A percentile compares a stretch with the other conserved stretches of the same genome.
Evolutionary conservation across 2,329 filamentous ascomycete genomes (phyloP).

Genomic region (Podosphaera fusca): DNA sequence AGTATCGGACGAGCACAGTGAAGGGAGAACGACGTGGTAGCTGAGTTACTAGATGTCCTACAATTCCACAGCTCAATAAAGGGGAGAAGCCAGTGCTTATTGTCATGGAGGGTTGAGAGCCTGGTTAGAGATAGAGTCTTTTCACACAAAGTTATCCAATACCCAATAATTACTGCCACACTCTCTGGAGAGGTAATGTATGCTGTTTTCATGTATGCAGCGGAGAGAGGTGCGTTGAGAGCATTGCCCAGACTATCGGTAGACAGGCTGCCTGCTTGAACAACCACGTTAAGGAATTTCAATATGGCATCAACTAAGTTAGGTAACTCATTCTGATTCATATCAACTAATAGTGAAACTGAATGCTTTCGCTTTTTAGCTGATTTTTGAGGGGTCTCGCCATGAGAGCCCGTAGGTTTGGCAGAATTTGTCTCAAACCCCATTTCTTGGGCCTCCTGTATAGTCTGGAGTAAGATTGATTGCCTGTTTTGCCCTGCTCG

Average conservation of each 20-base stretch:
- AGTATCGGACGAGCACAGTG: slow-evolving; percentile 14
- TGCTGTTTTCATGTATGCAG: slow-evolving; percentile 15
- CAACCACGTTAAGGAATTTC: slow-evolving; percentile 7
- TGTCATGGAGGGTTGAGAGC: background rate
- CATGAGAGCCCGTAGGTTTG: too few species aligned
- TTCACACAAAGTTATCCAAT: slow-evolving; percentile 13
- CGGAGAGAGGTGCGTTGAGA: slow-evolving; percentile 7
- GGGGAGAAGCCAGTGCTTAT: slow-evolving; percentile 8
- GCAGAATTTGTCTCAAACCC: too few species aligned
- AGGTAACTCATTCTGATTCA: background rate
- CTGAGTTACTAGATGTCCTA: slow-evolving; percentile 6
- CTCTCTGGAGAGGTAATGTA: slow-evolving; percentile 13
- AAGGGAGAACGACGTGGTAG: slow-evolving; percentile 11
- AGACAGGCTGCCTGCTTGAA: slow-evolving; percentile 5
- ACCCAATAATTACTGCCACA: slow-evolving; percentile 13
- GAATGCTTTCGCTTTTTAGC: slow-evolving; percentile 16
- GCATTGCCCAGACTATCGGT: slow-evolving; percentile 2
- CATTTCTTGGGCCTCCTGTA: slow-evolving; percentile 27
- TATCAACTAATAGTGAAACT: slow-evolving; percentile 7
- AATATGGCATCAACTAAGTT: slow-evolving; percentile 9
- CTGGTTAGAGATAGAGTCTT: slow-evolving; percentile 1
- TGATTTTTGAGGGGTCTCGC: background rate
- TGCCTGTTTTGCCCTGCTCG: background rate
- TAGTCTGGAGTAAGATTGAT: slow-evolving; percentile 37
- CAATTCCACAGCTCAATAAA: slow-evolving; percentile 15